Conservation (phyloP, 768 basidiomycete genomes). For the Russula lepida region DNA sequence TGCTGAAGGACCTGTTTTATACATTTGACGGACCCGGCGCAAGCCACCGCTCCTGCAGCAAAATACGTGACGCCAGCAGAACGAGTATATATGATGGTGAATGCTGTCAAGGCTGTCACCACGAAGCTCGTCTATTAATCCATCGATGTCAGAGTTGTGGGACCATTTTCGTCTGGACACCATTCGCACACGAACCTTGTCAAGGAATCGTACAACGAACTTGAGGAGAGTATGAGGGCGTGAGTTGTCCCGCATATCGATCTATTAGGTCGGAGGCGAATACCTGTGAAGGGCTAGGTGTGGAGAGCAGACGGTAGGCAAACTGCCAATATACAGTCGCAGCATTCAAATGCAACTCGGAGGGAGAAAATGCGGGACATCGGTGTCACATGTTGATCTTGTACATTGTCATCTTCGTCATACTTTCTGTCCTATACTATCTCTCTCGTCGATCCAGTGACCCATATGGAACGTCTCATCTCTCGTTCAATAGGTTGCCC, state of each 20-base stretch:
- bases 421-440: not conserved
- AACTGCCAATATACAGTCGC: not conserved
- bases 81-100: slow-evolving; percentile 47
- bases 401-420: not conserved
- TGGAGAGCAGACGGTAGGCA: not conserved
- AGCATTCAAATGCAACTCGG: not conserved
- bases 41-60: slow-evolving; percentile 45
- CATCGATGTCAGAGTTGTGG: slow-evolving; percentile 10
- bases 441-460: slow-evolving; percentile 26
- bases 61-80: slow-evolving; percentile 59
- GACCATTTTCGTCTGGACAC: not conserved
- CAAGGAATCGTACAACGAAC: slow-evolving; percentile 7
- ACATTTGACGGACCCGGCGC: slow-evolving; percentile 49
- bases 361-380: too few relatives aligned
- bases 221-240: not conserved
- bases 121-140: slow-evolving; percentile 45
- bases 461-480: slow-evolving; percentile 54
- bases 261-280: not conserved
- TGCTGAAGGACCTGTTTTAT: slow-evolving; percentile 57
- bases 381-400: not conserved
- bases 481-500: slow-evolving; percentile 40
- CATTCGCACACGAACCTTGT: slow-evolving; percentile 12
- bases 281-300: too few relatives aligned
- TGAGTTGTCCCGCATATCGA: not conserved
- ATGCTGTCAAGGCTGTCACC: slow-evolving; percentile 44